A percentile compares a stretch with the other conserved stretches of the same genome.
These are phyloP conservation scores for Volvox africanus DNA, from an alignment of 139 green algal species.

Conservation along the genomic window DNA sequence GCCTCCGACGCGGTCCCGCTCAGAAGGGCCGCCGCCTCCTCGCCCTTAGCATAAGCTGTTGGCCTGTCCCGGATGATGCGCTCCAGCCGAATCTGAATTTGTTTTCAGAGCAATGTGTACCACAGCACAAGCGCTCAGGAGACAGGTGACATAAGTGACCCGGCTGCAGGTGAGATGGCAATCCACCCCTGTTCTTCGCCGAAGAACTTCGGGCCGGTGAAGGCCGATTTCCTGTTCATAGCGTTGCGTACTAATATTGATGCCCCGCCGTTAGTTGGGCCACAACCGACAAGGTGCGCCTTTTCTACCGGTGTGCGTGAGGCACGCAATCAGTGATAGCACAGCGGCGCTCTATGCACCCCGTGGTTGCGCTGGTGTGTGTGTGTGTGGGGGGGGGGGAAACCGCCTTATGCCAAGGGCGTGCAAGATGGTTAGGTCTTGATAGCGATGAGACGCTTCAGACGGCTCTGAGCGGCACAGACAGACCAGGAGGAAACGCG, in stretches of 20 bases:
- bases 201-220: too few species aligned
- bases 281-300: too few species aligned
- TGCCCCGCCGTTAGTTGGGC: too few species aligned
- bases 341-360: not conserved
- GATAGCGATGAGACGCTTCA: not conserved
- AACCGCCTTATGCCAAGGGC: not conserved
- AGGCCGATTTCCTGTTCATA: too few species aligned
- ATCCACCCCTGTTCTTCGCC: too few species aligned
- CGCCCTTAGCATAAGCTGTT: not conserved
- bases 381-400: too few species aligned
- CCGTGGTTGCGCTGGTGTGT: not conserved
- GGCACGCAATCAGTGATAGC: too few species aligned
- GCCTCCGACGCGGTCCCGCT: not conserved
- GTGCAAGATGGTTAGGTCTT: not conserved
- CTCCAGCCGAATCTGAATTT: constrained; percentile 12
- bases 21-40: not conserved
- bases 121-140: not conserved
- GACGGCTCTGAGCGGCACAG: not conserved
- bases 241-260: too few species aligned
- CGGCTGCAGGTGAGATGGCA: too few species aligned
- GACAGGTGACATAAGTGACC: not conserved
- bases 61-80: not conserved
- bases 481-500: not conserved
- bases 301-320: too few species aligned
- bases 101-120: not conserved